These are phyloP conservation scores for Diaporthe sp. DNA, from an alignment of 2,329 filamentous ascomycete genomes.

Conservation along the genomic window DNA sequence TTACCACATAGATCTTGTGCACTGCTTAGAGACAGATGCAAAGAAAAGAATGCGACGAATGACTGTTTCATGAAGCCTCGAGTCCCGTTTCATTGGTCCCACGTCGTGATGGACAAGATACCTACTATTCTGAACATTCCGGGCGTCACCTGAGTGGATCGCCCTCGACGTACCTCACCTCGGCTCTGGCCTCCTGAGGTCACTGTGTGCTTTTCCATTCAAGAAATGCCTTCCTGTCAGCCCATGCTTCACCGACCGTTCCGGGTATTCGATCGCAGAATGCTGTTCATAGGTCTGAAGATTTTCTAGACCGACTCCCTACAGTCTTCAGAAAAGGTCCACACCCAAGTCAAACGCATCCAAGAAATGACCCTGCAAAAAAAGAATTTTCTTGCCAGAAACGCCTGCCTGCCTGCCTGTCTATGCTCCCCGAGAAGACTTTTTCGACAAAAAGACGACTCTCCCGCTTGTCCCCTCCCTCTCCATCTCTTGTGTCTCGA, in stretches of 20 bases:
- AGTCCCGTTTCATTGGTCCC: not conserved
- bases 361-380: conserved; percentile 26
- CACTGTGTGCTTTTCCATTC: conserved; percentile 5
- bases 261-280: conserved; percentile 31
- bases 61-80: conserved; percentile 18
- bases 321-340: not conserved
- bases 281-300: conserved; percentile 15
- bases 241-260: conserved; percentile 18
- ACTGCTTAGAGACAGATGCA: not conserved
- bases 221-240: not conserved
- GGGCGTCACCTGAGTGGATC: conserved; percentile 6
- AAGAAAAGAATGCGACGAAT: conserved; percentile 30
- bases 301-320: conserved; percentile 17
- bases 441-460: conserved; percentile 37
- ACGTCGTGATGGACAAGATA: not conserved
- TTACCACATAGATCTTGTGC: conserved; percentile 33
- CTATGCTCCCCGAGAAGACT: conserved; percentile 38
- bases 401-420: conserved; percentile 40
- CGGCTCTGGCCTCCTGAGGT: not conserved
- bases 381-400: conserved; percentile 37
- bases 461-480: conserved; percentile 17
- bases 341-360: not conserved
- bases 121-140: not conserved
- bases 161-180: not conserved
- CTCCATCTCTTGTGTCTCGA: conserved; percentile 11